These are phyloP conservation scores for Gossypium herbaceum DNA, from an alignment of 345 rosid species.

Conservation along the genomic window DNA sequence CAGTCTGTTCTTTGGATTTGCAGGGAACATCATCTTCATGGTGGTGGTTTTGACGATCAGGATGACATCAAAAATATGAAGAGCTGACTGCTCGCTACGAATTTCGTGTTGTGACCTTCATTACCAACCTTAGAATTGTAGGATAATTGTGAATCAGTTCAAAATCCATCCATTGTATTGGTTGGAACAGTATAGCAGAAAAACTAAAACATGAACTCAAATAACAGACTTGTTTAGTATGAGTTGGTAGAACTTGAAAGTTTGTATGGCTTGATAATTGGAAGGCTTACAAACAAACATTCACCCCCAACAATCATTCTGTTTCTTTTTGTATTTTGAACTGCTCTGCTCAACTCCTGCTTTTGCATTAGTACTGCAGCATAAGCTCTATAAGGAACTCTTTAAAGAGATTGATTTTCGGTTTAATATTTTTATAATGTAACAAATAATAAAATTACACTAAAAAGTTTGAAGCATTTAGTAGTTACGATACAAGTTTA, in stretches of 20 bases:
- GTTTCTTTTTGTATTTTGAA: neutral
- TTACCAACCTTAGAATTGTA: neutral
- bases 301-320: neutral
- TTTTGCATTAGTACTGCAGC: neutral
- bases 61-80: slow-evolving; percentile 25
- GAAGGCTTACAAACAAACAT: neutral
- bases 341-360: neutral
- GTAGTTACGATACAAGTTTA: no score
- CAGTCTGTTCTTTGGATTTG: slow-evolving; percentile 14
- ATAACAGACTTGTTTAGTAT: neutral
- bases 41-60: slow-evolving; percentile 37
- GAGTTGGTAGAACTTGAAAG: neutral
- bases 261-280: neutral
- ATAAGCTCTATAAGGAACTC: neutral
- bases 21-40: slow-evolving; percentile 70
- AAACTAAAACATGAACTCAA: neutral
- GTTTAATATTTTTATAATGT: no score
- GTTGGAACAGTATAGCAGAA: neutral
- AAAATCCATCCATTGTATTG: neutral
- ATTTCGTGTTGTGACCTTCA: neutral
- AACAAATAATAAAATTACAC: no score
- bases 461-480: no score
- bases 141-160: neutral
- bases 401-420: no score
- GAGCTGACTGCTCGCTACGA: neutral